These are phyloP conservation scores for Tolypocladium paradoxum DNA, from an alignment of 2,329 filamentous ascomycete genomes.

Conservation along the genomic window DNA sequence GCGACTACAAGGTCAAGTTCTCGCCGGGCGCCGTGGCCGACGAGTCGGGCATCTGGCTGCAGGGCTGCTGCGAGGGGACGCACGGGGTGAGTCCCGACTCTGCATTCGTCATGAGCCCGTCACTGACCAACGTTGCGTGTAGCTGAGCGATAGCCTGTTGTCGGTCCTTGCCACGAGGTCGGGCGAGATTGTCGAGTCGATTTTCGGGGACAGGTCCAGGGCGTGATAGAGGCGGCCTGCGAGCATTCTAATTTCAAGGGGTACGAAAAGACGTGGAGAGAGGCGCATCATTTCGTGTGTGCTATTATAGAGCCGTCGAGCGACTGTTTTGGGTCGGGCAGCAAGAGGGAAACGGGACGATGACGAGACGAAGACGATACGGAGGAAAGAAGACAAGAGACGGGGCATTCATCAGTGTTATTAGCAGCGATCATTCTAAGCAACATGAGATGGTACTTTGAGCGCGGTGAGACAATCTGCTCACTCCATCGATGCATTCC, in stretches of 20 bases:
- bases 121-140: conserved; percentile 11
- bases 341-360: background rate
- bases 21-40: conserved; percentile 54
- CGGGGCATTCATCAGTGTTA: background rate
- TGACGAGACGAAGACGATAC: background rate
- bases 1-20: conserved; percentile 73
- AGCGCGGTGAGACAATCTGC: background rate
- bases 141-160: conserved; percentile 73
- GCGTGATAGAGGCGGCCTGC: background rate
- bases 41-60: conserved; percentile 77
- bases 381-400: background rate
- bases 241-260: background rate
- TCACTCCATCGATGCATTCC: too few species aligned
- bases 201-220: conserved; percentile 39
- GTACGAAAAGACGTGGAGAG: background rate
- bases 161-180: conserved; percentile 67
- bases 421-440: background rate
- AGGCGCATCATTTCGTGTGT: background rate
- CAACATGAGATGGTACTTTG: background rate
- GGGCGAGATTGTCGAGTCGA: conserved; percentile 66
- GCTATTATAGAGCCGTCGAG: background rate
- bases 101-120: too few species aligned
- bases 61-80: conserved; percentile 86
- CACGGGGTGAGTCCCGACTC: conserved; percentile 71
- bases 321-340: background rate